Conservation (phyloP, 306 rosid genomes). For the Echinosophora koreensis region DNA sequence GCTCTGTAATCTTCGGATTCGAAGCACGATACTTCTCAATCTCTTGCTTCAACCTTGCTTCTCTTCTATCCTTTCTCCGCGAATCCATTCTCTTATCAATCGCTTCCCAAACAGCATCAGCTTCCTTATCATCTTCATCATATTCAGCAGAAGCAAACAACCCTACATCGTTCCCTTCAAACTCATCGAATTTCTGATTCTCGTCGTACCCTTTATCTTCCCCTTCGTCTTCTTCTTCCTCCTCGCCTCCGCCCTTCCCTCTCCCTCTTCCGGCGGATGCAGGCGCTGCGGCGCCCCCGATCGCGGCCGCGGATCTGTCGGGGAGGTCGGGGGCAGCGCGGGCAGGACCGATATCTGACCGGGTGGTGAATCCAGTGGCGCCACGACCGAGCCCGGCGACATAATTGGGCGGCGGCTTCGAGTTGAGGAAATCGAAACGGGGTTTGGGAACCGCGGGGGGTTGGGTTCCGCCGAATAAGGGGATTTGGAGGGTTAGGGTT, state of each 20-base stretch:
- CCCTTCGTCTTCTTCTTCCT: constrained; percentile 84
- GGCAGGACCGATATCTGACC: constrained; percentile 90
- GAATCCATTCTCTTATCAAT: constrained; percentile 93
- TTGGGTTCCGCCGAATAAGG: constrained; percentile 56
- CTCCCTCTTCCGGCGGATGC: constrained; percentile 51
- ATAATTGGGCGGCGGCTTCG: constrained; percentile 88
- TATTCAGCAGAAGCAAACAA: constrained; percentile 88
- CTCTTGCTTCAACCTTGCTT: constrained; percentile 90
- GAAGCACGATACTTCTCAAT: constrained; percentile 90
- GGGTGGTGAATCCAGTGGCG: constrained; percentile 89
- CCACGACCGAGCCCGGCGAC: constrained; percentile 97
- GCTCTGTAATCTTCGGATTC: constrained; percentile 86
- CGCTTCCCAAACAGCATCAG: constrained; percentile 93
- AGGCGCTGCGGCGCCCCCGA: constrained; percentile 57
- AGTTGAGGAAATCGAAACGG: constrained; percentile 76
- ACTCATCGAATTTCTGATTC: constrained; percentile 90
- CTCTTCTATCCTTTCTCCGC: constrained; percentile 88
- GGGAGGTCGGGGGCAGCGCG: constrained; percentile 90
- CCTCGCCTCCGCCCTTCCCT: constrained; percentile 80
- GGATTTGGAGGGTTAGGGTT: constrained; percentile 54
- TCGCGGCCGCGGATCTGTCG: constrained; percentile 64
- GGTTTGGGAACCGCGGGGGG: constrained; percentile 73
- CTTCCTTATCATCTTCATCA: constrained; percentile 92
- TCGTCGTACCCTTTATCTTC: constrained; percentile 89
- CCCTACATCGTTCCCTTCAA: constrained; percentile 92